Base-by-base conservation (phyloP, 2,329 filamentous ascomycete genomes). In the Claviceps quebecensis region DNA sequence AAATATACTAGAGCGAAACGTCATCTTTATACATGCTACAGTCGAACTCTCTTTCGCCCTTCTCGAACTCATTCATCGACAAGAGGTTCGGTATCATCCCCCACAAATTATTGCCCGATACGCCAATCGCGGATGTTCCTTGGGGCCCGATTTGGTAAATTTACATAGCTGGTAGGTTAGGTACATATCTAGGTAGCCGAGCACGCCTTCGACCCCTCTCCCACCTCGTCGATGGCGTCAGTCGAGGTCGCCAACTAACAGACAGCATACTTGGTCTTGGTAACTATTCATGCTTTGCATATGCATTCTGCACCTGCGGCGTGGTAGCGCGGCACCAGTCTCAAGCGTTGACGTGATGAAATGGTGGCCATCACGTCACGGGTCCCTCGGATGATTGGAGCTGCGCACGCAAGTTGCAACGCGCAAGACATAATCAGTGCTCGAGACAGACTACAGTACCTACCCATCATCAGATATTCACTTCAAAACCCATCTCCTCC, bases 361-460 rank as follows among this genome's bases (percentile, higher is more conserved):
- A 49, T 49, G 51, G 55, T 45, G 51, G 51, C 45, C 48, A 58
- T 58, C 53, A 56, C 56, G 56, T 54, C 56, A 58, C 47, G 26
- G 38, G 2, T 9, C 34, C 22, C 45, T 43, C 14, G 40, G 40
- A 6, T 5, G 40, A 17, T 23, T 17, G 8, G 26, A 22, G 37
- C 52, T 37, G 44, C 49, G 45, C 52, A 53, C 52, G 52, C 52
- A 48, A 53, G 51, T 52, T 44, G 4, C 40, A 19, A 23, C 40
- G 13, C 7, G n/a, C 43, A 45, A 45, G 19, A 45, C 43, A 45
- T 29, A 17, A 45, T 43, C 16, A 4, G 40, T 22, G 39, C 39
- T 11, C n/a, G 17, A 41, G 17, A 8, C 2, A 41, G 17, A 19
- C 23, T 2, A 23, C 22, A 23, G 22, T 23, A n/a, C n/a, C 23